Evolutionary conservation across 1,284 basidiomycete species (phyloP), one percentile per base, ranked within the genome.

Genomic region (Irpex sp.): DNA sequence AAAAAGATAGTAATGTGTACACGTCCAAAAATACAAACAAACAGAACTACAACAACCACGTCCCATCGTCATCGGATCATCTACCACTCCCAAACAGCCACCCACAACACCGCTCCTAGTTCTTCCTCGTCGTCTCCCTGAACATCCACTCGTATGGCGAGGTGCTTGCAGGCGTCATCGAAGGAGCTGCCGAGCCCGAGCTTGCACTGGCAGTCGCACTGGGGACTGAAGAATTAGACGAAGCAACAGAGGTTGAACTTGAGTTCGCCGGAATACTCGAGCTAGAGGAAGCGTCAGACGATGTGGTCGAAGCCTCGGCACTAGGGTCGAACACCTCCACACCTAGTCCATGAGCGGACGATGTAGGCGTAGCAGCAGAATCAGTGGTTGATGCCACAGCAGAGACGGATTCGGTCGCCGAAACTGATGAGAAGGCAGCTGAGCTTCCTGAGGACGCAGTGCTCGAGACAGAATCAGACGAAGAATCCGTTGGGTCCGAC

Each of bases 71-170:
- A n/a, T 45, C 39, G 39, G 3, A 45, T 45, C 39, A 14, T 45
- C 39, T 45, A n/a, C n/a, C 39, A 45, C 12, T 16, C 39, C 39
- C 39, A 45, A 45, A 45, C 39, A 5, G 14, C 39, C n/a, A 45
- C 12, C 39, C 39, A 45, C 12, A 45, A 12, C n/a, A 12, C 39
- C n/a, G 5, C 12, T 45, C 48, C 19, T 33, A 14, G 19, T 36
- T 16, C 56, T 55, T 54, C 45, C 19, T 42, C 10, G 39, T 51
- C 45, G 64, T 57, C 63, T 67, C 58, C 64, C 64, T 72, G 70
- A 80, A 80, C 71, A 71, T 73, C 77, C 76, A 80, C 65, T 72
- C 70, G 64, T 80, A 79, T 1, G 75, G 78, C 57, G 67, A 74
- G 14, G 75, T 77, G 65, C 68, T 75, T 35, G 74, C 68, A 12